Evolutionary conservation across 768 basidiomycete genomes (phyloP), one percentile per base, ranked within the genome.

Genomic region (Boletales sp.): DNA sequence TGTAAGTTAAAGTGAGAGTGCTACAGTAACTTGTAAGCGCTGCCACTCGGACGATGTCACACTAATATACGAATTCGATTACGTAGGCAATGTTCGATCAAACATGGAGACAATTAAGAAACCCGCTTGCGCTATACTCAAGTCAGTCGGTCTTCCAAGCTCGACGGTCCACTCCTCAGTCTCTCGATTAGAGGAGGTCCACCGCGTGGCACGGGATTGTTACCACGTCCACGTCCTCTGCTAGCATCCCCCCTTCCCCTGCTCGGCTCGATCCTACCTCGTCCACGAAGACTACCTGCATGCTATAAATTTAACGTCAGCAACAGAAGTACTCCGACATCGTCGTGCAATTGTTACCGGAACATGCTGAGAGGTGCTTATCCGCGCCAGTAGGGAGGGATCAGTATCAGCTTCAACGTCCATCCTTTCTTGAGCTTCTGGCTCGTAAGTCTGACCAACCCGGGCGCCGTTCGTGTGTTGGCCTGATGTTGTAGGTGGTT

Each of bases 381-480:
- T 64, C 41, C 64, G 64, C 7, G 60, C 53, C 51, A 66, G 47
- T 12, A 65, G 41, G 29, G 54, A 40, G 31, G 58, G 53, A 55
- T 62, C 57, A 5, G 58, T 40, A 34, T 27, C 24, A 34, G 13
- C 34, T 34, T 51, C 53, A 19, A 2, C 11, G 3, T 55, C 57
- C 53, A 19, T 40, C 40, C 54, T 48, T 31, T 58, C 59, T 31
- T 51, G 55, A 34, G 1, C 9, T 36, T 30, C 42, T 35, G 52
- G 48, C 12, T 64, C 58, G 45, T 61, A 52, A 8, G 31, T 34
- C 4, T 41, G 48, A 37, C 49, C 50, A 27, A 44, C 17, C 43
- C 61, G 29, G 15, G 13, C 18, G 9, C 59, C 43, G 29, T 51
- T 37, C 19, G 21, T 24, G 14, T 54, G n/a, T 42, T 53, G 48